Conservation (phyloP, 1,284 basidiomycete genomes). For the Trichosporon asahii region DNA sequence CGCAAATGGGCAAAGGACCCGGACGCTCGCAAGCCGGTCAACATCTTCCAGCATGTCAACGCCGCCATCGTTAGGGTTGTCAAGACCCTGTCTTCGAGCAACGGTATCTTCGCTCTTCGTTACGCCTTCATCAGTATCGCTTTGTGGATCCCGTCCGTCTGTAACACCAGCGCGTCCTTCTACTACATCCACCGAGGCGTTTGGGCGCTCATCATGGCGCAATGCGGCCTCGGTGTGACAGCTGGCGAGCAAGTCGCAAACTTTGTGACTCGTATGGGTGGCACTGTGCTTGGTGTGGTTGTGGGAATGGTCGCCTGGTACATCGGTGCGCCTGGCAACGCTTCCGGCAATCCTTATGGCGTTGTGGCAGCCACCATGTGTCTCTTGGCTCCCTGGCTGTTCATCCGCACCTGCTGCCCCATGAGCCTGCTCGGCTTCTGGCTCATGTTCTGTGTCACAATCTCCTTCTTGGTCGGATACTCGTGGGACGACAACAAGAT, state of each 20-base stretch:
- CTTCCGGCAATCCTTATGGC: conserved; percentile 61
- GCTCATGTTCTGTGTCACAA: conserved; percentile 49
- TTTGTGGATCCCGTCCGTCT: conserved; percentile 60
- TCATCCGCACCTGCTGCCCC: conserved; percentile 57
- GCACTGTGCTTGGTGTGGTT: conserved; percentile 55
- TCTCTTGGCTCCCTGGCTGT: conserved; percentile 59
- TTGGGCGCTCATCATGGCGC: conserved; percentile 66
- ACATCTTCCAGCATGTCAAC: conserved; percentile 39
- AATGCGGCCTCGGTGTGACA: conserved; percentile 62
- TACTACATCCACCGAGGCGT: conserved; percentile 51
- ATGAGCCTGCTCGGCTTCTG: conserved; percentile 49
- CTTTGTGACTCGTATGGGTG: conserved; percentile 56
- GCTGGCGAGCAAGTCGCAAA: conserved; percentile 62
- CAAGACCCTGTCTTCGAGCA: conserved; percentile 31
- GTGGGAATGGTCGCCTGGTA: conserved; percentile 61
- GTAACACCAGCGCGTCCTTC: conserved; percentile 52
- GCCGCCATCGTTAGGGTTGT: conserved; percentile 27
- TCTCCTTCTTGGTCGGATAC: conserved; percentile 57
- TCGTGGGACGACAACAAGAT: conserved; percentile 63
- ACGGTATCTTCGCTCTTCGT: conserved; percentile 58
- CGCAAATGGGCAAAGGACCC: conserved; percentile 26
- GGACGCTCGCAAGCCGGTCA: conserved; percentile 45
- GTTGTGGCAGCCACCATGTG: conserved; percentile 57
- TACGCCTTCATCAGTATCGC: conserved; percentile 59
- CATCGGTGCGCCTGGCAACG: conserved; percentile 53